A percentile compares a stretch with the other conserved stretches of the same genome.
Evolutionary conservation across 2,329 filamentous ascomycete genomes (phyloP).

Genomic region (Lachnellula arida): DNA sequence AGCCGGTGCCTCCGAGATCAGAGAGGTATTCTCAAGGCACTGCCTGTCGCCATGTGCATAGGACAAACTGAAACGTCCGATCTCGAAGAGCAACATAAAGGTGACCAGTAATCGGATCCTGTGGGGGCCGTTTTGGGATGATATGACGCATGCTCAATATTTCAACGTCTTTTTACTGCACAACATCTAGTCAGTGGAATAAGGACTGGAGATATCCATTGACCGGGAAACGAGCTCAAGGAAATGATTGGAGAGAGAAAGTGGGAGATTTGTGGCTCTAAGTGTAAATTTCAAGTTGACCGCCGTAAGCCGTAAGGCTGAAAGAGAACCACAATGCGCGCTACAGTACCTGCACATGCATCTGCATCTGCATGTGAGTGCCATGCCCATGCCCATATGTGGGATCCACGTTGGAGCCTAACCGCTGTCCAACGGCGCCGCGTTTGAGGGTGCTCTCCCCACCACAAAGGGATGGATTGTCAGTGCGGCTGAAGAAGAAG

Average conservation of each 20-base stretch:
- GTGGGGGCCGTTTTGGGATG: neutral
- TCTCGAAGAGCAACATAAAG: neutral
- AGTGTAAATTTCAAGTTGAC: neutral
- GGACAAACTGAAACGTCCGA: neutral
- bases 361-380: neutral
- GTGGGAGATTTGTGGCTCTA: neutral
- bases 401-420: no score
- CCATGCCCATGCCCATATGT: no score
- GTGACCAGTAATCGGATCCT: neutral
- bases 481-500: neutral
- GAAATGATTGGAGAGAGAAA: neutral
- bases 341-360: neutral
- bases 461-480: neutral
- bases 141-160: neutral
- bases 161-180: neutral
- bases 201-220: neutral
- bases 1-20: neutral
- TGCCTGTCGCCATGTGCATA: neutral
- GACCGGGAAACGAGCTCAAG: neutral
- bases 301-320: constrained; percentile 5
- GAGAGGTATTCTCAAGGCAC: neutral
- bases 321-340: neutral
- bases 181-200: neutral
- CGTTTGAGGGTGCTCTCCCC: no score
- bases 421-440: no score